Evolutionary conservation across 2,329 filamentous ascomycete species (phyloP), one percentile per base, ranked within the genome.

Genomic region (Annulohypoxylon truncatum): DNA sequence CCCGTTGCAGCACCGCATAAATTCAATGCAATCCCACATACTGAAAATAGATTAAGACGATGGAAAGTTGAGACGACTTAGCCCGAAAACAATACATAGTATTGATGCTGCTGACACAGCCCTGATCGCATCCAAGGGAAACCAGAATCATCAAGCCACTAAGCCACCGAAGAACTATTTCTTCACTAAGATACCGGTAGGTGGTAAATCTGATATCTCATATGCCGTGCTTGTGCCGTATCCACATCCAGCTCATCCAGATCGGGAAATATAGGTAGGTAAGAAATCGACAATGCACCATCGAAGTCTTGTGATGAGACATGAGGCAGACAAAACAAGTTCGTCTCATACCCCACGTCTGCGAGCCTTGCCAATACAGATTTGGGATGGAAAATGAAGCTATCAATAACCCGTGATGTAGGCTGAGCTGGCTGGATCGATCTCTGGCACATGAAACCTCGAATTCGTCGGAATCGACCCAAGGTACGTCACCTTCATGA

Each of bases 1-100:
- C 56, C 50, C 52, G 35, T 7, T 15, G 51, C 40, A 57, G 59
- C 65, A 56, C 62, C 44, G 64, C 71, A 73, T 73, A 48, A 71
- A 73, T 68, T 68, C 68, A 72, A 71, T 72, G 70, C 70, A 71
- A 69, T 69, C 67, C 64, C 54, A 61, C 50, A 57, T 33, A 68
- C 68, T 67, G 66, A 72, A 73, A 72, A 73, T 71, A 68, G 68
- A 59, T 31, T 31, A 60, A 56, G 50, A 62, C 61, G 53, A 63
- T 31, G 40, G 29, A 13, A 44, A 56, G 62, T 66, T 66, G 62
- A 68, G 66, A 68, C 66, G 55, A 53, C 47, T 38, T 56, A 24
- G 28, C 65, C 65, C 61, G 61, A 62, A 57, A 65, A 47, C 38
- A 51, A 61, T 12, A 46, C n/a, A 54, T 46, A 29, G 29, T 12